Evolutionary conservation across 331 rosid genomes (phyloP), one percentile per base, ranked within the genome.

Genomic region (Arachis monticola): DNA sequence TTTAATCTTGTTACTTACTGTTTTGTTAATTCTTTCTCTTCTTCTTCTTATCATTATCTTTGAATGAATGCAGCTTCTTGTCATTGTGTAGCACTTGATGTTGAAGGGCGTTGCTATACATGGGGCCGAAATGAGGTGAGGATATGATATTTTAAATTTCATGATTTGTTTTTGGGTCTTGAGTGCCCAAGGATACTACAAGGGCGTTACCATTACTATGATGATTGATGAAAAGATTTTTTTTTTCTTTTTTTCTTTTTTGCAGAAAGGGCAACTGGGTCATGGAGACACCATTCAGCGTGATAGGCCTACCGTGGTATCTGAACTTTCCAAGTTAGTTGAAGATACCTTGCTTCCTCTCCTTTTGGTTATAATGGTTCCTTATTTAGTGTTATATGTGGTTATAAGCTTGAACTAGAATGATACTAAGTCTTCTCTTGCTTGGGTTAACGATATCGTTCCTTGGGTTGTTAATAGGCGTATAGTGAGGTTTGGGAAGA

Each of bases 101-200:
- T 86, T 3, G 97, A 87, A 60, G 99, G 99, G 74, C 96, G 97
- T 68, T 95, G 99, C 78, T 95, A 95, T 74, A 92, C 97, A 10
- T 95, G 99, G 99, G 97, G 99, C 58, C 99, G 99, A 48, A 95
- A 95, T 53, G 99, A 95, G 92, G 99, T 69, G 86, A 52, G 89
- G 1, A 40, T 35, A 10, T 73, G 6, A 63, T 79, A 69, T 59
- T 75, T 42, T 32, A 6, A 51, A 27, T 31, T 66, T 6, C 10
- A 10, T 41, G 4, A 6, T 46, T 11, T 70, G 38, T 30, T 27
- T 51, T 51, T 17, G 22, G 22, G 22, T 17, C 22, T 17, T 17
- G 22, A 17, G 22, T 17, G 22, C 22, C 22, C 22, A 17, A 17
- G 22, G 22, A 17, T 17, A 17, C 22, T 17, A 17, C 22, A 17